These are phyloP conservation scores for Acephala macrosclerotiorum DNA, from an alignment of 2,329 filamentous ascomycete species.

Conservation along the genomic window DNA sequence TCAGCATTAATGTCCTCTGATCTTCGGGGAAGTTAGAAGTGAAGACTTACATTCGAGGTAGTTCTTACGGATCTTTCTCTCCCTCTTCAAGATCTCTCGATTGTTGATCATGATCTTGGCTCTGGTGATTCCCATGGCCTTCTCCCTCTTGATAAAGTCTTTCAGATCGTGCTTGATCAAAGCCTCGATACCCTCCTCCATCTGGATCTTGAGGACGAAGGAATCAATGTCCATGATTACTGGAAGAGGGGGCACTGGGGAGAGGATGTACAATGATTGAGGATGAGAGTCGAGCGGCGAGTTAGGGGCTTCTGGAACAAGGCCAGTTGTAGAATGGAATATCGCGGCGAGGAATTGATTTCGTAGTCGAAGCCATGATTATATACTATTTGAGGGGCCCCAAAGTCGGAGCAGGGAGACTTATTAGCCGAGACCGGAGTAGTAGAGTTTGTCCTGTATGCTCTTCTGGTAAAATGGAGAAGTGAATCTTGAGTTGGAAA, in stretches of 20 bases:
- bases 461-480: neutral
- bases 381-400: neutral
- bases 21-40: too few relatives aligned
- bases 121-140: neutral
- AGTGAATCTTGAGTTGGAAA: neutral
- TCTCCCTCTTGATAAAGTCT: neutral
- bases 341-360: neutral
- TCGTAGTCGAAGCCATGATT: neutral
- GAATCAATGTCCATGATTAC: neutral
- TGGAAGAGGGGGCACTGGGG: neutral
- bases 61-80: neutral
- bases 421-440: too few relatives aligned
- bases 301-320: neutral
- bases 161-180: neutral
- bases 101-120: neutral
- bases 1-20: too few relatives aligned
- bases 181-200: neutral
- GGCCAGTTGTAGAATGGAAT: neutral
- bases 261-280: neutral
- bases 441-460: neutral
- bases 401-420: too few relatives aligned
- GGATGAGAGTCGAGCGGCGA: neutral
- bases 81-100: neutral
- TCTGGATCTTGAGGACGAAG: neutral
- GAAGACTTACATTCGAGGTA: neutral